Evolutionary conservation across 345 rosid genomes (phyloP), one percentile per base, ranked within the genome.

Genomic region (Acer campestre): DNA sequence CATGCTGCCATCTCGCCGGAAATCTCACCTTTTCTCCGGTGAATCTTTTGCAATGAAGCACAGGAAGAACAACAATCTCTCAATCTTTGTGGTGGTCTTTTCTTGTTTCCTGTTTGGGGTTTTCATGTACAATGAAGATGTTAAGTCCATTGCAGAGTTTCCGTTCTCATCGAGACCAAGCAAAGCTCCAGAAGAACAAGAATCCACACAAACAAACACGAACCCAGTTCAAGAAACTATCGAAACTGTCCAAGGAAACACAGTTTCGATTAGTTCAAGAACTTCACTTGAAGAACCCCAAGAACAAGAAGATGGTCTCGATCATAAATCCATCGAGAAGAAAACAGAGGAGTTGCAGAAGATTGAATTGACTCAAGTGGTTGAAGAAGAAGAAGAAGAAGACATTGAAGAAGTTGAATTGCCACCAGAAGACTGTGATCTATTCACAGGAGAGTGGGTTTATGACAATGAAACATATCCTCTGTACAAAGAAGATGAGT

Each of bases 381-480:
- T 76, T 3, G 22, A n/a, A 9, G 20, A 56, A 56, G 61, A 59
- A 58, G 61, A 81, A 46, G 90, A 85, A 67, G 85, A 83, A 0
- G 89, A 86, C 4, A 93, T 84, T 7, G 92, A 85, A 63, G 88
- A 86, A 1, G 90, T 89, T 13, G 93, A 91, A 78, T 79, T 91
- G 83, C 99, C 93, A 2, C 98, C 95, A 3, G 83, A 86, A 71
- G 90, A 87, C 0, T 94, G 99, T 38, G 98, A 96, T 87, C 89
- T 96, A 74, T 96, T 86, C 85, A 90, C 88, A 3, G 99, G 98
- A 23, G 58, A 89, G 10, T 96, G 99, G 99, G 92, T 94, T 44
- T 80, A 81, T 29, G 98, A 96, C 35, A 88, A 89, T 61, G 82
- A 67, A 56, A 89, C 95, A 0, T 83, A 77, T 48, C 99, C 98